Evolutionary conservation across 768 basidiomycete species (phyloP), one percentile per base, ranked within the genome.

Genomic region (Amanita thiersii): DNA sequence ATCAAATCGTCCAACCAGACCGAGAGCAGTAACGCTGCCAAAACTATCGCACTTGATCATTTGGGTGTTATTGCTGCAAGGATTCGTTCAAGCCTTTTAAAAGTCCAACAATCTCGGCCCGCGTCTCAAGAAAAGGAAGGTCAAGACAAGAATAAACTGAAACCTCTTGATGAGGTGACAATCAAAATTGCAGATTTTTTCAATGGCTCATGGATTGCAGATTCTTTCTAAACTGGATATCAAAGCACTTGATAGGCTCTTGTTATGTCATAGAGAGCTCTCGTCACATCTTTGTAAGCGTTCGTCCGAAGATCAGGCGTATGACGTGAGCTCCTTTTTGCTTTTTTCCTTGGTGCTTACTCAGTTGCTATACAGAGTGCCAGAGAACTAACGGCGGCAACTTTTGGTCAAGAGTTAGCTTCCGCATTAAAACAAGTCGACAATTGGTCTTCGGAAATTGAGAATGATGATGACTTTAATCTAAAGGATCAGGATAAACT

Each of bases 1-100:
- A 68, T 82, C 26, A 91, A 90, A 53, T 73, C 76, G 4, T 69
- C 69, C 11, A 66, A 63, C 11, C 72, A 76, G 23, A 64, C 66
- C 3, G 96, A 98, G 53, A 43, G 41, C 21, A 77, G 70, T 26
- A 92, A 87, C 51, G 88, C 89, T 0, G 80, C 84, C 0, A 94
- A 92, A 58, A 80, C 79, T 1, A 81, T 96, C 48, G 88, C 92
- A 0, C 67, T 98, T 25, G 96, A 99, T 55, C 89, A 98, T 60
- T 68, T 99, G 0, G 96, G 96, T 7, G 72, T 82, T n/a, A 88
- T 99, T 39, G 92, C 86, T 17, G 86, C 91, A 3, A 76, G 79
- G 30, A 72, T 98, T 30, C 74, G 86, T 23, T 63, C 73, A 0
- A 81, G 75, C 26, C 62, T 65, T 38, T 58, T 81, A 33, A 73